Evolutionary conservation across 495 filamentous ascomycete species (phyloP).

Genomic region (Penicillium egyptiacum): DNA sequence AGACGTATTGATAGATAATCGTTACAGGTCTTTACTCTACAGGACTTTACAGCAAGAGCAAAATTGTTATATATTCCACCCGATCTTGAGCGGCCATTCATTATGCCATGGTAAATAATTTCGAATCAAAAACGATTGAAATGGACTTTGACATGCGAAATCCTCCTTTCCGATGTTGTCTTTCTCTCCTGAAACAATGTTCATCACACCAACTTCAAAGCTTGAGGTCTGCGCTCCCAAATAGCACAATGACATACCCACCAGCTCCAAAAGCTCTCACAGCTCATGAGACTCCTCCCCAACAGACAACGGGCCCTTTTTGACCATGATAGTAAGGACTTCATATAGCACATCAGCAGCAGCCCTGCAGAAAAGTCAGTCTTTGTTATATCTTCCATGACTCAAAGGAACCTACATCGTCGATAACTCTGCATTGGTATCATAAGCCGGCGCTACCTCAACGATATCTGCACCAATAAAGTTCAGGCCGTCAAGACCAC

Average conservation of each 20-base stretch:
- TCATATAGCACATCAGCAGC: slow-evolving; percentile 67
- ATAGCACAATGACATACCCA: neutral
- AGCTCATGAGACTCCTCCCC: slow-evolving; percentile 18
- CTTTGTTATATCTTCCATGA: neutral
- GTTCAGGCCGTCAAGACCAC: slow-evolving; percentile 72
- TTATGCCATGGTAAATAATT: neutral
- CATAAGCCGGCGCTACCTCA: slow-evolving; percentile 71
- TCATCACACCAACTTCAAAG: neutral
- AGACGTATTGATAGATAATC: neutral
- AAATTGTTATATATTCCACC: neutral
- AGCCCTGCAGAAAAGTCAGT: slow-evolving; percentile 39
- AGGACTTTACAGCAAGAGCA: neutral
- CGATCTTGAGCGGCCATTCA: neutral
- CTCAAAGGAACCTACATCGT: slow-evolving; percentile 44
- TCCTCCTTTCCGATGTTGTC: too few species aligned
- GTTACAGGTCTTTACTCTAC: neutral
- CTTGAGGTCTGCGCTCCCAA: neutral
- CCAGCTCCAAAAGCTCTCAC: neutral
- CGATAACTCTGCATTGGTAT: slow-evolving; percentile 66
- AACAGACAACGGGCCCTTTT: slow-evolving; percentile 53
- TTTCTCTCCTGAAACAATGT: too few species aligned
- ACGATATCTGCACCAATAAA: slow-evolving; percentile 79
- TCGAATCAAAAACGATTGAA: neutral
- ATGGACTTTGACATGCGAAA: too few species aligned
- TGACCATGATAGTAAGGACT: slow-evolving; percentile 65